These are phyloP conservation scores for Meyerozyma smithsonii DNA, from an alignment of 1,139 yeast species.

Conservation along the genomic window DNA sequence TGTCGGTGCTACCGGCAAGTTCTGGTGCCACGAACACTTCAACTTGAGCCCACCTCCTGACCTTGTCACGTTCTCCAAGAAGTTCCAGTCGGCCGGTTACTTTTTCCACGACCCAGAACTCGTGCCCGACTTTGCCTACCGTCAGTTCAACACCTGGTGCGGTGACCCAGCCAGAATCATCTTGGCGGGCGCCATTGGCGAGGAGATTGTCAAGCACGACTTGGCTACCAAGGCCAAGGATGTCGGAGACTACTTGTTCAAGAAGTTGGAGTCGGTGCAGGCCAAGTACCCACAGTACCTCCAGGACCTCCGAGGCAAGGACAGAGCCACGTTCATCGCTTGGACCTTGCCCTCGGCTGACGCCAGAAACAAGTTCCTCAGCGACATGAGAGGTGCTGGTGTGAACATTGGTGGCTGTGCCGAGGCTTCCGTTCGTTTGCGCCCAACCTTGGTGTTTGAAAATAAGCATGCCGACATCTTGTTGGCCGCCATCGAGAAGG, in stretches of 20 bases:
- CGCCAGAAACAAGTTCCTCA: slow-evolving; percentile 55
- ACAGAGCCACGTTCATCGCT: slow-evolving; percentile 74
- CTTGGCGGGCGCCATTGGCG: slow-evolving; percentile 65
- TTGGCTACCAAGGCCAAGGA: slow-evolving; percentile 50
- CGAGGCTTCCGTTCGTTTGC: slow-evolving; percentile 63
- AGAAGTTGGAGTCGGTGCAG: slow-evolving; percentile 47
- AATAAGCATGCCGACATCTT: slow-evolving; percentile 71
- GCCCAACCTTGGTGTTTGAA: slow-evolving; percentile 74
- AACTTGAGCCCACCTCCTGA: slow-evolving; percentile 70
- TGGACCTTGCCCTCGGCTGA: slow-evolving; percentile 58
- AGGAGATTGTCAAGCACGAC: slow-evolving; percentile 57
- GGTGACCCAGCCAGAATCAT: slow-evolving; percentile 82
- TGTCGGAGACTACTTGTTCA: slow-evolving; percentile 62
- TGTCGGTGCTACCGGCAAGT: slow-evolving; percentile 77
- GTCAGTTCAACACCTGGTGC: slow-evolving; percentile 90
- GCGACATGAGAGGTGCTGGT: slow-evolving; percentile 55
- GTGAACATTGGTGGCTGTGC: slow-evolving; percentile 83
- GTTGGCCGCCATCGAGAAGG: slow-evolving; percentile 45
- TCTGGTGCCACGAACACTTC: slow-evolving; percentile 89
- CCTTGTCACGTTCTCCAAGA: slow-evolving; percentile 78
- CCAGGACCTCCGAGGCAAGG: slow-evolving; percentile 65
- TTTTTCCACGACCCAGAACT: slow-evolving; percentile 67
- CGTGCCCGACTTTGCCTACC: slow-evolving; percentile 67
- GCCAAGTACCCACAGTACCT: slow-evolving; percentile 48
- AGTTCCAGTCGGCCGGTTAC: slow-evolving; percentile 84